Conservation (phyloP, 768 basidiomycete species). For the Strobilomyces dryophilus region DNA sequence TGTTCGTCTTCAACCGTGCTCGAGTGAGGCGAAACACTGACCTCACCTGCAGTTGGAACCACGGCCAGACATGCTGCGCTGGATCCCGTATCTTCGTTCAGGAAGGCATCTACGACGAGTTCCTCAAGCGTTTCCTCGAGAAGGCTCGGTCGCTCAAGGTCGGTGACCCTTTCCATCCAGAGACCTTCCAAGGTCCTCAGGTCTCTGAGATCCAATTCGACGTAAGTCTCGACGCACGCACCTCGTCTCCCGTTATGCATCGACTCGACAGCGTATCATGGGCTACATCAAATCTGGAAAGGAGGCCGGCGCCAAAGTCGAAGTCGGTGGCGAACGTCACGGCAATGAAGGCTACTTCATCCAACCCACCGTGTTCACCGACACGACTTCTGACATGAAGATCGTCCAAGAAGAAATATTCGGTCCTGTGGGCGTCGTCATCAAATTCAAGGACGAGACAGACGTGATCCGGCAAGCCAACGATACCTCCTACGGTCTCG, state of each 20-base stretch:
- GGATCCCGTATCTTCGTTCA: slow-evolving; percentile 84
- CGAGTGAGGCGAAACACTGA: slow-evolving; percentile 16
- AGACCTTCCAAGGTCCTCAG: slow-evolving; percentile 72
- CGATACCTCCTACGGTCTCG: slow-evolving; percentile 83
- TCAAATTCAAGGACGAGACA: slow-evolving; percentile 69
- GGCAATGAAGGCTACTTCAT: slow-evolving; percentile 69
- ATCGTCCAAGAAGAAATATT: slow-evolving; percentile 78
- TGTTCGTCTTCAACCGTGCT: slow-evolving; percentile 45
- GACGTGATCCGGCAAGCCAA: slow-evolving; percentile 76
- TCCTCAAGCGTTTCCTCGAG: slow-evolving; percentile 55
- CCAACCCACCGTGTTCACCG: slow-evolving; percentile 69
- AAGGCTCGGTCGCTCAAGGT: slow-evolving; percentile 54
- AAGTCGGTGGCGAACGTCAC: slow-evolving; percentile 56
- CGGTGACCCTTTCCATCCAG: slow-evolving; percentile 64
- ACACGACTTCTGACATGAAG: slow-evolving; percentile 64
- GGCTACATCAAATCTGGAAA: slow-evolving; percentile 75
- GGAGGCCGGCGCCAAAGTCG: slow-evolving; percentile 62
- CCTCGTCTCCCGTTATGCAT: neutral
- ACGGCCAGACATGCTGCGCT: slow-evolving; percentile 77
- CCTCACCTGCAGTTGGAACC: slow-evolving; percentile 50
- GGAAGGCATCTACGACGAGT: slow-evolving; percentile 72
- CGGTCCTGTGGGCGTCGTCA: slow-evolving; percentile 72
- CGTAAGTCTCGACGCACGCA: slow-evolving; percentile 34
- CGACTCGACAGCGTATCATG: slow-evolving; percentile 60
- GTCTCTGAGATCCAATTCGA: slow-evolving; percentile 73